phyloP scores from a whole-genome alignment of 2,329 filamentous ascomycete species.

The Talaromyces sp. region DNA sequence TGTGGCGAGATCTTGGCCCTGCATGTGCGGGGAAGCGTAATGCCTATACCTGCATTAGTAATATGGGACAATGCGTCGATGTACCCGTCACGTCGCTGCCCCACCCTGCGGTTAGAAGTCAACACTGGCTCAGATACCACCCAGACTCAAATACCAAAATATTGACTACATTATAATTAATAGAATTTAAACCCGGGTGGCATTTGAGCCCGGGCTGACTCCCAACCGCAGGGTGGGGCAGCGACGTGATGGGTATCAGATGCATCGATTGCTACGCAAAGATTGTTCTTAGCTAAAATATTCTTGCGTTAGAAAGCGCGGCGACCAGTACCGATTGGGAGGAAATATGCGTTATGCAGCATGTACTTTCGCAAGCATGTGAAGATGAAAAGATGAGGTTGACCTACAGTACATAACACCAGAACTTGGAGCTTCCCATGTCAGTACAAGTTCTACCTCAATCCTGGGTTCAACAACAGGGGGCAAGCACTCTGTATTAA shows the following conservation, averaged over 20 bases:
- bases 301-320: background rate
- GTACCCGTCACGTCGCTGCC: too few relatives aligned
- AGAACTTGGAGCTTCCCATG: background rate
- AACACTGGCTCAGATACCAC: too few relatives aligned
- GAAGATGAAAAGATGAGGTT: background rate
- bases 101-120: too few relatives aligned
- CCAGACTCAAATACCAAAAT: too few relatives aligned
- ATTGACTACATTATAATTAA: too few relatives aligned
- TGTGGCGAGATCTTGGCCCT: background rate
- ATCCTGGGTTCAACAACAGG: background rate
- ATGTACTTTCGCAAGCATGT: background rate
- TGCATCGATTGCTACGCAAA: background rate
- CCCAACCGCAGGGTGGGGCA: too few relatives aligned
- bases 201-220: too few relatives aligned
- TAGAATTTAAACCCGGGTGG: too few relatives aligned
- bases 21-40: background rate
- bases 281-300: background rate
- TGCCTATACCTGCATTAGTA: background rate
- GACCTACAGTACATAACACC: background rate
- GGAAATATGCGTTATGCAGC: background rate
- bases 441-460: background rate
- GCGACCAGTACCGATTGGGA: slow-evolving; percentile 3
- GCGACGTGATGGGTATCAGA: background rate
- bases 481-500: background rate
- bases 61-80: too few relatives aligned